These are phyloP conservation scores for Diaporthe caulivora DNA, from an alignment of 2,329 filamentous ascomycete species.

Conservation along the genomic window DNA sequence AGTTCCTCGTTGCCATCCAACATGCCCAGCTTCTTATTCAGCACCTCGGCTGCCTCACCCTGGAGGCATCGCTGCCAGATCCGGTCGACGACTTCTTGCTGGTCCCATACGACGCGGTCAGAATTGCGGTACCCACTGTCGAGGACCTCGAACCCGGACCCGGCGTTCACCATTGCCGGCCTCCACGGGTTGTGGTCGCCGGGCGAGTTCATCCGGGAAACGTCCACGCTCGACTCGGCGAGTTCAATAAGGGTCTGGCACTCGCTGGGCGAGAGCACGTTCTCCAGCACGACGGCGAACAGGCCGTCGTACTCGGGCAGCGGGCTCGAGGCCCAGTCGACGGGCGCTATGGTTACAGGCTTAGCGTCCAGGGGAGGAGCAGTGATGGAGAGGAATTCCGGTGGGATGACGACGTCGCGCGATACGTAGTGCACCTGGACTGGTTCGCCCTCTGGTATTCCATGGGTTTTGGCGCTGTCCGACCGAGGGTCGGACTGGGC, in stretches of 20 bases:
- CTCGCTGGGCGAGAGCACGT: constrained; percentile 72
- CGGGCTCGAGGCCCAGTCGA: constrained; percentile 65
- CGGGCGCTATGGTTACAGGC: constrained; percentile 58
- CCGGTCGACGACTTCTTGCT: constrained; percentile 69
- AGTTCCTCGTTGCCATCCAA: constrained; percentile 48
- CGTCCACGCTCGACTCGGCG: constrained; percentile 65
- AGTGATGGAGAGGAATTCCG: constrained; percentile 57
- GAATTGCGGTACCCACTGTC: constrained; percentile 73
- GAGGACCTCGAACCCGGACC: constrained; percentile 70
- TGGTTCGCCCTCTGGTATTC: constrained; percentile 33
- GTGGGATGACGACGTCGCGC: constrained; percentile 54
- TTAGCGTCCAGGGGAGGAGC: constrained; percentile 55
- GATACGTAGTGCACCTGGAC: constrained; percentile 46
- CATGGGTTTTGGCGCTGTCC: constrained; percentile 23
- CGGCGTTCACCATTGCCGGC: constrained; percentile 77
- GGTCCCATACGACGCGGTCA: constrained; percentile 83
- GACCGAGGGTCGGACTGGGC: constrained; percentile 31
- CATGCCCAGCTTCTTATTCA: constrained; percentile 55
- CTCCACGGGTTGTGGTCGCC: constrained; percentile 65
- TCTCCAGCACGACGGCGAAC: constrained; percentile 74
- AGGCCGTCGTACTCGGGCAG: constrained; percentile 65
- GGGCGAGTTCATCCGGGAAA: constrained; percentile 46
- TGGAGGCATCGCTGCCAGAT: constrained; percentile 71
- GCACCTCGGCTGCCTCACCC: constrained; percentile 55
- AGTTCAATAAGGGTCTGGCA: constrained; percentile 67